Base-by-base conservation (phyloP, 352 stramenopile species). In the Globisporangium takayamanum region DNA sequence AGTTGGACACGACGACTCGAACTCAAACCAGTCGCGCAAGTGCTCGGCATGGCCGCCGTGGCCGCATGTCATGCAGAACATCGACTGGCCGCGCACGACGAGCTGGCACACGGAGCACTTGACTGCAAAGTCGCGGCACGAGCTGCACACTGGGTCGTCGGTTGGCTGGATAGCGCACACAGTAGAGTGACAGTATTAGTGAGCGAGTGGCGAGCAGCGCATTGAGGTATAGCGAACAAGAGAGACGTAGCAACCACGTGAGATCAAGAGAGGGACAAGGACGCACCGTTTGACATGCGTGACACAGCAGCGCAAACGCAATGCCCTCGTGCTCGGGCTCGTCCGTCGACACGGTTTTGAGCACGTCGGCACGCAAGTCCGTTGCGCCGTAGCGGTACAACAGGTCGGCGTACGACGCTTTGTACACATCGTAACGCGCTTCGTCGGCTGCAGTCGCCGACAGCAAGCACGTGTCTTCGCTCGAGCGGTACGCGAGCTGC, bases 11-110 rank as follows among this genome's bases (percentile, higher is more conserved):
- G 73, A 66, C 14, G 77, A 82, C 60, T 93, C 81, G 6, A 70
- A 55, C 25, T 82, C 75, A 55, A 95, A 95, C 85, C 85, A 95
- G 37, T 78, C 76, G 53, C 76, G 80, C 22, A 93, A 59, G 53
- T 95, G 85, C 41, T 69, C 57, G 5, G 73, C 73, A 51, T 95
- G 85, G 50, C 85, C 85, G 26, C 85, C 85, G 54, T 95, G 85
- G 26, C 85, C 85, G 48, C 85, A 95, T 0, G 76, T 87, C 68
- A 94, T 86, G 59, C 85, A 95, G 57, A 88, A 93, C 81, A 92
- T 91, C 20, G 80, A 91, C 59, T 95, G 80, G 1, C 85, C 85
- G 30, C 85, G 78, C 45, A 95, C 81, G 12, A 87, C 80, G 28
- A 95, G 76, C 53, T 93, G 80, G 48, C 85, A 95, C 45, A 95